phyloP scores from a whole-genome alignment of 2,329 filamentous ascomycete species.

The Aspergillus thermomutatus region DNA sequence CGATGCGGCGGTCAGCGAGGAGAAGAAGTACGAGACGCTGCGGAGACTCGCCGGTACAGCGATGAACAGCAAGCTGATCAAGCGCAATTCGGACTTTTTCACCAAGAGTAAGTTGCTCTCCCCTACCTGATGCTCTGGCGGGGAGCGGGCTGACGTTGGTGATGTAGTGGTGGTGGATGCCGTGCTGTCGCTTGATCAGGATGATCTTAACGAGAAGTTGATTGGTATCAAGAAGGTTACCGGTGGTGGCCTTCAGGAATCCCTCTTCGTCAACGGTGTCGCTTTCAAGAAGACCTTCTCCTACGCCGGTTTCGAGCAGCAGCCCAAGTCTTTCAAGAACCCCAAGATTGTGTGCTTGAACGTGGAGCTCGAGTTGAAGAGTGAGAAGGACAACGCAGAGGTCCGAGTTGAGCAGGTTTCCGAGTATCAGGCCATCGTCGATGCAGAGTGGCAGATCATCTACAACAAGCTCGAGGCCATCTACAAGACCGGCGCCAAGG shows the following conservation, averaged over 20 bases:
- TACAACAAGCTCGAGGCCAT: slow-evolving; percentile 98
- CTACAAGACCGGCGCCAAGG: slow-evolving; percentile 91
- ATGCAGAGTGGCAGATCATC: slow-evolving; percentile 99
- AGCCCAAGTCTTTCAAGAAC: slow-evolving; percentile 90
- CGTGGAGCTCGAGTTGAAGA: slow-evolving; percentile 96
- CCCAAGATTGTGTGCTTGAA: slow-evolving; percentile 97
- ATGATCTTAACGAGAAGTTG: slow-evolving; percentile 94
- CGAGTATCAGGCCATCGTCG: slow-evolving; percentile 98
- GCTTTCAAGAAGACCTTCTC: slow-evolving; percentile 99
- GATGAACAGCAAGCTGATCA: slow-evolving; percentile 99
- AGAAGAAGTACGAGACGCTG: slow-evolving; percentile 83
- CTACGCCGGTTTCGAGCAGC: slow-evolving; percentile 98
- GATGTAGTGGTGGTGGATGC: slow-evolving; percentile 90
- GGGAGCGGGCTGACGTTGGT: slow-evolving; percentile 9
- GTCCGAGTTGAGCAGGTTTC: slow-evolving; percentile 97
- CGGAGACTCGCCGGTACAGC: slow-evolving; percentile 87
- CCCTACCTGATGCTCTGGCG: not conserved
- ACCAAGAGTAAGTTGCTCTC: slow-evolving; percentile 69
- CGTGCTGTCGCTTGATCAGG: slow-evolving; percentile 90
- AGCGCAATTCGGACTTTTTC: slow-evolving; percentile 94
- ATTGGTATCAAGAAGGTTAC: slow-evolving; percentile 99
- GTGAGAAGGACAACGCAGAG: slow-evolving; percentile 98
- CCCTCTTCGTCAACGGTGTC: slow-evolving; percentile 94
- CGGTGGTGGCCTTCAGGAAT: slow-evolving; percentile 92
- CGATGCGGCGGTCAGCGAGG: slow-evolving; percentile 74